Conservation (phyloP, 192 early-diverging fungal genomes). For the Umbelopsis sp. region DNA sequence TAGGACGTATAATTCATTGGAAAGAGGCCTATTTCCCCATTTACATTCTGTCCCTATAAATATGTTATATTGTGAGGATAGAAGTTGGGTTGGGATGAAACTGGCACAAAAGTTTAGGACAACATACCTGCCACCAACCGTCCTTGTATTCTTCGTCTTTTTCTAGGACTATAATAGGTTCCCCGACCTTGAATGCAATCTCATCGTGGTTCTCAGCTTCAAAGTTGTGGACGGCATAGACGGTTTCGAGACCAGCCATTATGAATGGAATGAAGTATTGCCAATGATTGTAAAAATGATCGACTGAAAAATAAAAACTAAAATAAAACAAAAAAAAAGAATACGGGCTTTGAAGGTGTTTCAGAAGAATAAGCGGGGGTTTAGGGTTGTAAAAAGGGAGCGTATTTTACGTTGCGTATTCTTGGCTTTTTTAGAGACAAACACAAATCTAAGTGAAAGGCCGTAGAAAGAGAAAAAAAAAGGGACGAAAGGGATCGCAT, state of each 20-base stretch:
- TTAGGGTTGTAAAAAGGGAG: too few relatives aligned
- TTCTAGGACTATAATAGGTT: conserved; percentile 70
- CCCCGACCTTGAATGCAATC: conserved; percentile 66
- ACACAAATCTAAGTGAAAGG: not conserved
- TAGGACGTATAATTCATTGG: conserved; percentile 65
- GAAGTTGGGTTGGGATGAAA: not conserved
- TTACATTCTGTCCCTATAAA: conserved; percentile 61
- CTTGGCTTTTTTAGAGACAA: not conserved
- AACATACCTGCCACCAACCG: conserved; percentile 78
- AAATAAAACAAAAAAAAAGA: not conserved
- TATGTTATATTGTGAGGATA: not conserved
- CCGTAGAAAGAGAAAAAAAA: not conserved
- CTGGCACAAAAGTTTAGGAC: not conserved
- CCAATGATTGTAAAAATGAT: not conserved
- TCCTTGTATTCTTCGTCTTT: conserved; percentile 73
- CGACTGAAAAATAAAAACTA: not conserved
- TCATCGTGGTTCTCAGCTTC: conserved; percentile 71
- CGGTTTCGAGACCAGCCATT: conserved; percentile 36
- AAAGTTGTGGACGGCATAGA: conserved; percentile 60
- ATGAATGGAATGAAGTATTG: conserved; percentile 3
- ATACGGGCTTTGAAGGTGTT: not conserved
- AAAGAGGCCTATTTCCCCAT: conserved; percentile 71
- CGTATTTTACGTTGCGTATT: too few relatives aligned
- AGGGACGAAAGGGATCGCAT: conserved; percentile 7
- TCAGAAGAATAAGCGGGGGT: not conserved